A percentile compares a stretch with the other conserved stretches of the same genome.
These are phyloP conservation scores for Mortierella antarctica DNA, from an alignment of 192 early-diverging fungal species.

Conservation along the genomic window DNA sequence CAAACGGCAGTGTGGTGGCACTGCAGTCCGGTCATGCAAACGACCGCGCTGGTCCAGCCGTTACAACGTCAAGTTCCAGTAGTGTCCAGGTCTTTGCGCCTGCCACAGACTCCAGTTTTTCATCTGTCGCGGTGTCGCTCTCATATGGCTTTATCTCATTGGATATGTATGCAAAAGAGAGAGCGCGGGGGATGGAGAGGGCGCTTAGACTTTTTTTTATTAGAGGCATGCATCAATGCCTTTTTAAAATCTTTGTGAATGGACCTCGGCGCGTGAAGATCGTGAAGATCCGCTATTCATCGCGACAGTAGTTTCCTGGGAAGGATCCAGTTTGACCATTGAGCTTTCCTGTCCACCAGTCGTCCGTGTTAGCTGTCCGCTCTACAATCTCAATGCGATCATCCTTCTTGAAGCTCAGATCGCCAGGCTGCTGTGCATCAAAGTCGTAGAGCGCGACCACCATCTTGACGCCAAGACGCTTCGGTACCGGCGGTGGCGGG, in stretches of 20 bases:
- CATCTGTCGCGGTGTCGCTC: no score
- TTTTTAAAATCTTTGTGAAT: not conserved
- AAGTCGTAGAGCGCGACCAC: constrained; percentile 85
- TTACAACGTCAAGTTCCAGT: no score
- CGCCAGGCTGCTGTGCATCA: constrained; percentile 76
- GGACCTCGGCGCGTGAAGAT: not conserved
- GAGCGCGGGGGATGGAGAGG: no score
- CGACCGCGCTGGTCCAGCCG: no score
- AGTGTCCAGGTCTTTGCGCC: no score
- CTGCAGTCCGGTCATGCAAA: no score
- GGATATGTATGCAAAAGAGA: no score
- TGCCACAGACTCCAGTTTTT: no score
- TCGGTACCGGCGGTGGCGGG: constrained; percentile 51
- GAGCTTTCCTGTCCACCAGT: constrained; percentile 87
- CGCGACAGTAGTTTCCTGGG: constrained; percentile 65
- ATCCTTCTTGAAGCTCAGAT: constrained; percentile 76
- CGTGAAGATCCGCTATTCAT: not conserved
- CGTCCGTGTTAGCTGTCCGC: constrained; percentile 68
- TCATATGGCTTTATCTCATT: no score
- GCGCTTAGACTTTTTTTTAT: no score
- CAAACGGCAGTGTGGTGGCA: no score
- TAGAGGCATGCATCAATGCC: not conserved
- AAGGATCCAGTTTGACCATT: constrained; percentile 74
- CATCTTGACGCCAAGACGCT: constrained; percentile 49
- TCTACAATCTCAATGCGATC: constrained; percentile 79